These are phyloP conservation scores for Arthrinium puccinioides DNA, from an alignment of 2,329 filamentous ascomycete species.

Conservation along the genomic window DNA sequence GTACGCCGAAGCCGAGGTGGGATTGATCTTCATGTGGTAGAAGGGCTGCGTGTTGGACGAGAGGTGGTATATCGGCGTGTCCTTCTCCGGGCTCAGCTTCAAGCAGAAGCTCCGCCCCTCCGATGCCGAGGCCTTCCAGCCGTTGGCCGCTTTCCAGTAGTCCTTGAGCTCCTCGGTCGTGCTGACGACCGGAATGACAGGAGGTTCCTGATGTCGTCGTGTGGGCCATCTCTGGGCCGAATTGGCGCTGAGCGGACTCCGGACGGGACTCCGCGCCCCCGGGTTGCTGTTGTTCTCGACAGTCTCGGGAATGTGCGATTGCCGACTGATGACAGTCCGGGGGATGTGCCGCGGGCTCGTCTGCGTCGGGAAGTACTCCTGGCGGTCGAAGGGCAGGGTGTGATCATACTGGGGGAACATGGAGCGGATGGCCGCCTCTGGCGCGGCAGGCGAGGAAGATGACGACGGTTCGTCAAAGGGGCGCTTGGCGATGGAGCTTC, in stretches of 20 bases:
- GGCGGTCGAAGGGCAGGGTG: conserved; percentile 55
- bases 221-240: conserved; percentile 21
- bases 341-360: conserved; percentile 57
- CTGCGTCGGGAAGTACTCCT: conserved; percentile 64
- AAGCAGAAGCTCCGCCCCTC: conserved; percentile 55
- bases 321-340: conserved; percentile 56
- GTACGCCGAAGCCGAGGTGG: conserved; percentile 55
- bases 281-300: conserved; percentile 2
- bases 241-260: conserved; percentile 23
- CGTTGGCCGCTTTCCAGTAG: conserved; percentile 64
- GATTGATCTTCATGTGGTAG: conserved; percentile 58
- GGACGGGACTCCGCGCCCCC: conserved; percentile 18
- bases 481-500: conserved; percentile 50
- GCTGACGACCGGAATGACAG: conserved; percentile 40
- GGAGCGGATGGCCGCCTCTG: conserved; percentile 47
- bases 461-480: conserved; percentile 30
- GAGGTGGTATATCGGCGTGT: conserved; percentile 60
- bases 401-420: conserved; percentile 74
- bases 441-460: conserved; percentile 13
- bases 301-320: conserved; percentile 44
- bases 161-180: conserved; percentile 55
- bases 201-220: conserved; percentile 31
- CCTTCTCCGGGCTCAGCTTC: conserved; percentile 45
- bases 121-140: conserved; percentile 54
- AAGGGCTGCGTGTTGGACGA: conserved; percentile 56